Conservation (phyloP, 176 grass and related monocot species). For the Oryza meridionalis region DNA sequence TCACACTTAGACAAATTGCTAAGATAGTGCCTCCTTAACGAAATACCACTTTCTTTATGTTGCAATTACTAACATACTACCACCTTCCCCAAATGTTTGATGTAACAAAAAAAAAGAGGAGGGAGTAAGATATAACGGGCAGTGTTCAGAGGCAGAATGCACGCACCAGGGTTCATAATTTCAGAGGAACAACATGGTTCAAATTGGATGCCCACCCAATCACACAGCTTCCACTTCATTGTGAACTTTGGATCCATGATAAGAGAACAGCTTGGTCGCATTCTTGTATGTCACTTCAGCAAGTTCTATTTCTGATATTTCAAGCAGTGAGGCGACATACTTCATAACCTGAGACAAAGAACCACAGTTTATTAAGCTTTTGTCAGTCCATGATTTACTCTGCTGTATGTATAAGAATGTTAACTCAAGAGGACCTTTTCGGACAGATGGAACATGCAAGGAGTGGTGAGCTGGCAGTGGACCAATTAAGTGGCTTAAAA, state of each 20-base stretch:
- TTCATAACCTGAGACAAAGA: conserved; percentile 62
- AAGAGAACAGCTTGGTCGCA: conserved; percentile 74
- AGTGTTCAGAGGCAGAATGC: neutral
- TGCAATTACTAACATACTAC: neutral
- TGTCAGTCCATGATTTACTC: conserved; percentile 5
- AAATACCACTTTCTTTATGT: neutral
- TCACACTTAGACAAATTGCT: neutral
- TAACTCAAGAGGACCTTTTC: neutral
- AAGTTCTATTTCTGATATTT: conserved; percentile 72
- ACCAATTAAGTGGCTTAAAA: conserved; percentile 13
- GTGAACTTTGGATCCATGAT: conserved; percentile 81
- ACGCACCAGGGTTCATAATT: neutral
- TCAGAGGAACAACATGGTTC: conserved; percentile 26
- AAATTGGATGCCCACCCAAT: neutral
- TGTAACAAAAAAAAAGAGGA: no score
- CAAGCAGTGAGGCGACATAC: conserved; percentile 70
- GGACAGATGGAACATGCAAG: neutral
- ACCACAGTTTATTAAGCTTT: neutral
- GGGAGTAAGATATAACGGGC: neutral
- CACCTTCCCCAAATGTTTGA: no score
- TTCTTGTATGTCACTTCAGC: conserved; percentile 79
- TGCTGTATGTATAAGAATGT: neutral
- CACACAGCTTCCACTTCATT: conserved; percentile 39
- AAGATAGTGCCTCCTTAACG: neutral
- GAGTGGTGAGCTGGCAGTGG: neutral